Base-by-base conservation (phyloP, 495 filamentous ascomycete genomes). In the Lepraria neglecta region DNA sequence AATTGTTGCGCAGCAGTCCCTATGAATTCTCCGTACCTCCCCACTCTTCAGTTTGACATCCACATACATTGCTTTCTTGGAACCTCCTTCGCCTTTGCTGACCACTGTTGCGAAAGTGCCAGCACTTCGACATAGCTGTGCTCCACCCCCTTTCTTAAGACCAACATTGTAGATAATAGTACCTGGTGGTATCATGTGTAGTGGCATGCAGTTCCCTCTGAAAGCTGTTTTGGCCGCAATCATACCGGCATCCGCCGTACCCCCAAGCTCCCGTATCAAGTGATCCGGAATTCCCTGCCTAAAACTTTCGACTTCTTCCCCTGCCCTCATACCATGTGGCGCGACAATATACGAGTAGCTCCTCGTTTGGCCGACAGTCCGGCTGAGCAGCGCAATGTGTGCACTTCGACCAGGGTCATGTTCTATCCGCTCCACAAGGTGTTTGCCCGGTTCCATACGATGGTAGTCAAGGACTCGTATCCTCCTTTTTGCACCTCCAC, bases 141-240 rank as follows among this genome's bases (percentile, higher is more conserved):
- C 94, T 15, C 86, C 84, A 57, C 87, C 84, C 3, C 81, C 80
- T 12, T 82, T 75, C 46, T 81, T 80, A 21, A 92, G 87, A 14
- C 92, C 94, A 30, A 98, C 83, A 64, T 91, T 91, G 81, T 86
- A 96, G 56, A 98, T 83, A n/a, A 87, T 78, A 30, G 88, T 95
- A 12, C 92, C 92, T 45, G 97, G 78, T 0, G 94, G 95, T 50
- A 97, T 87, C 87, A 97, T 92, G 70, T 94, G 89, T 69, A 97
- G 71, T 21, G 94, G 94, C 59, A 98, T 69, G 74, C 94, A 98
- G 68, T 98, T 98, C 24, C 94, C 94, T 75, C 92, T 83, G 81
- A 90, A 91, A 4, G 90, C 90, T 35, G 95, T 98, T 76, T 88
- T 91, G 10, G 94, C 88, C 6, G 94, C 95, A 51, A 98, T 73